phyloP scores from a whole-genome alignment of 305 asterid genomes.

The Fraxinus velutina region DNA sequence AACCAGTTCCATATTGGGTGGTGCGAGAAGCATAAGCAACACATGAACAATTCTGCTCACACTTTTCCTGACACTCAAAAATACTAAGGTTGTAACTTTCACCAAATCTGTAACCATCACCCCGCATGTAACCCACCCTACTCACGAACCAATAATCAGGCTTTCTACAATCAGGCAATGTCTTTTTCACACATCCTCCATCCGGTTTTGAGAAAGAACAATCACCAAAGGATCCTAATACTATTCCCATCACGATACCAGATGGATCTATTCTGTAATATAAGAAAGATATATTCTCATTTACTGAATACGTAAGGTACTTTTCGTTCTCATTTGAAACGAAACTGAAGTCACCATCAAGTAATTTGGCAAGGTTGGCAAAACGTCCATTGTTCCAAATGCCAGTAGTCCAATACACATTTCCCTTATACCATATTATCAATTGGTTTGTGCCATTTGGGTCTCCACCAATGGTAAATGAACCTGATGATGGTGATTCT shows the following conservation, averaged over 20 bases:
- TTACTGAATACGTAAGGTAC: slow-evolving; percentile 15
- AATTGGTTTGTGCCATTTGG: slow-evolving; percentile 20
- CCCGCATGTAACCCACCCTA: slow-evolving; percentile 6
- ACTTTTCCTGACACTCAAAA: slow-evolving; percentile 26
- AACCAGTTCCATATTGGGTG: slow-evolving; percentile 6
- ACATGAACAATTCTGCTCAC: slow-evolving; percentile 26
- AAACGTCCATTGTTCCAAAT: background rate
- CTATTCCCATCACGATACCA: background rate
- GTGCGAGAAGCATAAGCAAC: slow-evolving; percentile 22
- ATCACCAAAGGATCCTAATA: background rate
- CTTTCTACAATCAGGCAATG: slow-evolving; percentile 24
- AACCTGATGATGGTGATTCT: slow-evolving; percentile 15
- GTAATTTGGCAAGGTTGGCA: background rate
- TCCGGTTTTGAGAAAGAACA: background rate
- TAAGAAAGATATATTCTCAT: background rate
- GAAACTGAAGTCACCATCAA: background rate
- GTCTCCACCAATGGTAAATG: slow-evolving; percentile 25
- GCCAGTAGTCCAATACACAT: slow-evolving; percentile 26
- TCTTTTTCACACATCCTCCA: slow-evolving; percentile 20
- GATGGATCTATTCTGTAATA: background rate
- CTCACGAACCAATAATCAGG: slow-evolving; percentile 7
- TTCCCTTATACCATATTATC: slow-evolving; percentile 26
- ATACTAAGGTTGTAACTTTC: slow-evolving; percentile 21
- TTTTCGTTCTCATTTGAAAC: slow-evolving; percentile 24
- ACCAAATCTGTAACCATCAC: slow-evolving; percentile 15